phyloP scores from a whole-genome alignment of 768 basidiomycete genomes.

The Pleurotus sapidus region DNA sequence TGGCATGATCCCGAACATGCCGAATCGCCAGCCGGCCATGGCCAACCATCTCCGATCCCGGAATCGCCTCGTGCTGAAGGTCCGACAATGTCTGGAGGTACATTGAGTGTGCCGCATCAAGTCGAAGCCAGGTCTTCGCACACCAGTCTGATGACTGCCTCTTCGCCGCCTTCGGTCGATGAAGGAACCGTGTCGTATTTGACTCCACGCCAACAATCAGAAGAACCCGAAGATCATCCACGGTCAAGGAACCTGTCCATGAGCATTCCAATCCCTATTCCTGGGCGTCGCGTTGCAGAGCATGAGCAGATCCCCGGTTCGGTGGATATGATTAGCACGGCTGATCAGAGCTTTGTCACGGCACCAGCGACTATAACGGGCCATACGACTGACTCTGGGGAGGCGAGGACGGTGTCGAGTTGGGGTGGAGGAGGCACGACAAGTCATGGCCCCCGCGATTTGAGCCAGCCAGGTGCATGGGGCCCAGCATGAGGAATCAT shows the following conservation, averaged over 20 bases:
- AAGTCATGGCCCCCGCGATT: constrained; percentile 26
- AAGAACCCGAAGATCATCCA: constrained; percentile 9
- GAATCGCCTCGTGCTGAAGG: constrained; percentile 2
- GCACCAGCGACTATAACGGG: constrained; percentile 58
- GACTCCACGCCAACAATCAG: constrained; percentile 2
- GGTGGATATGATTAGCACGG: constrained; percentile 61
- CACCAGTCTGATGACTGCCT: background rate
- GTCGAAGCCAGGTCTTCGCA: constrained; percentile 3
- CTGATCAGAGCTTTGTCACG: constrained; percentile 67
- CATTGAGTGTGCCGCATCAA: constrained; percentile 4
- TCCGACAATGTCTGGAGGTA: background rate
- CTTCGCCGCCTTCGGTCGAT: background rate
- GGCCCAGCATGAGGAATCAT: constrained; percentile 32
- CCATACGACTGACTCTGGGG: constrained; percentile 48
- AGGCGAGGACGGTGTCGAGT: constrained; percentile 38
- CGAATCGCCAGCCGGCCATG: constrained; percentile 12
- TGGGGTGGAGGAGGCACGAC: constrained; percentile 34
- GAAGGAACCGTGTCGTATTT: constrained; percentile 15
- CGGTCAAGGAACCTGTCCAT: constrained; percentile 10
- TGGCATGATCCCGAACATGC: constrained; percentile 24
- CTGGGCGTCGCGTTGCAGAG: constrained; percentile 12
- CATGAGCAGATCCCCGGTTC: constrained; percentile 16
- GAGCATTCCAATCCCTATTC: constrained; percentile 19
- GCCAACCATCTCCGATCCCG: constrained; percentile 14
- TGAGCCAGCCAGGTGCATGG: constrained; percentile 38